Conservation (phyloP, 179 eudicot species). For the Gypsophila paniculata region DNA sequence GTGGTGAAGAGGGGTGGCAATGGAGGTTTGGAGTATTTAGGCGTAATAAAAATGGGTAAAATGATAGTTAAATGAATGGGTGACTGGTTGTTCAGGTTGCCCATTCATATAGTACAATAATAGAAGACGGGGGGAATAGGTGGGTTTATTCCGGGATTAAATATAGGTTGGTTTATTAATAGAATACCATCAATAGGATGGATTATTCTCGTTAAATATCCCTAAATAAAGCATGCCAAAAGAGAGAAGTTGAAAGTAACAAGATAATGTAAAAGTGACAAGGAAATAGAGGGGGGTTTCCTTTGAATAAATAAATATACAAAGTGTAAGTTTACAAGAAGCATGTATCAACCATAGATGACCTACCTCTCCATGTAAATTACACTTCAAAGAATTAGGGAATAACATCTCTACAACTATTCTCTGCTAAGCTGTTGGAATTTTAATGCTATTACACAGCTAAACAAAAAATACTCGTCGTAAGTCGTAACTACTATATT, state of each 20-base stretch:
- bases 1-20: too few species aligned
- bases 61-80: too few species aligned
- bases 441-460: constrained; percentile 18
- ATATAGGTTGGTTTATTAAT: too few species aligned
- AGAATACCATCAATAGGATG: too few species aligned
- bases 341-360: background rate
- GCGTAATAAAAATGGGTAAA: too few species aligned
- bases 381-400: constrained; percentile 30
- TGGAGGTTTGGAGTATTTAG: too few species aligned
- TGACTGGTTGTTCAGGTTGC: too few species aligned
- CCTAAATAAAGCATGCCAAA: too few species aligned
- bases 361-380: constrained; percentile 18
- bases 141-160: too few species aligned
- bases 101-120: too few species aligned
- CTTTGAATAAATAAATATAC: constrained; percentile 19
- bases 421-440: constrained; percentile 5
- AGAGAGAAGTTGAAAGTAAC: background rate
- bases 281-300: background rate
- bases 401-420: constrained; percentile 7
- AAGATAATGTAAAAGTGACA: background rate
- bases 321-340: constrained; percentile 19
- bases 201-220: too few species aligned
- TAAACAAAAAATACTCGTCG: constrained; percentile 11
- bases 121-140: too few species aligned
- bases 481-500: constrained; percentile 7